These are phyloP conservation scores for Coniochaeta sp. DNA, from an alignment of 2,329 filamentous ascomycete species.

Conservation along the genomic window DNA sequence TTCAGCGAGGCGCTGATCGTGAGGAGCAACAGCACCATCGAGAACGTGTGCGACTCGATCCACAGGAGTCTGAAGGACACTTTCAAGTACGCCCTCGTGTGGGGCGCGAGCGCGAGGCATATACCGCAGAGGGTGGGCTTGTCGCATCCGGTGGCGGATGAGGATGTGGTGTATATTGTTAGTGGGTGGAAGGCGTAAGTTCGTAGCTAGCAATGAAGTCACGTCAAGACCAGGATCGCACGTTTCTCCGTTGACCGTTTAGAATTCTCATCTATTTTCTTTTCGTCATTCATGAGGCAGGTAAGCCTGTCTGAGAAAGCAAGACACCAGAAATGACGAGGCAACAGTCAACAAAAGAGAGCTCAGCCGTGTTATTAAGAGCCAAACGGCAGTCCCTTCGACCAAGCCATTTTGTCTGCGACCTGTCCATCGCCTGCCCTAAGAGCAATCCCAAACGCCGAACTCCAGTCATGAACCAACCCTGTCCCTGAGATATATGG, in stretches of 20 bases:
- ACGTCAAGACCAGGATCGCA: not conserved
- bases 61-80: conserved; percentile 94
- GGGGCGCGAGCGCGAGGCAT: conserved; percentile 94
- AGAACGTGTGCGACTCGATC: conserved; percentile 94
- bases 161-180: conserved; percentile 63
- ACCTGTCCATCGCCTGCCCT: not conserved
- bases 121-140: conserved; percentile 89
- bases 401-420: not conserved
- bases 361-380: not conserved
- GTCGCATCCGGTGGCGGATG: conserved; percentile 67
- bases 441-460: not conserved
- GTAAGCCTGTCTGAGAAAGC: too few species aligned
- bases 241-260: not conserved
- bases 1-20: conserved; percentile 93
- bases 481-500: not conserved
- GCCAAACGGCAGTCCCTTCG: not conserved
- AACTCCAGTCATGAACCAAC: not conserved
- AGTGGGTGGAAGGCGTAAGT: conserved; percentile 59
- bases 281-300: not conserved
- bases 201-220: not conserved
- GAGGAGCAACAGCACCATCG: conserved; percentile 77
- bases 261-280: not conserved
- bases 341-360: too few species aligned
- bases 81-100: conserved; percentile 97
- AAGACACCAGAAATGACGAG: too few species aligned